Evolutionary conservation across 164 flowering plant genomes (phyloP).

Genomic region (Pachysandra terminalis): DNA sequence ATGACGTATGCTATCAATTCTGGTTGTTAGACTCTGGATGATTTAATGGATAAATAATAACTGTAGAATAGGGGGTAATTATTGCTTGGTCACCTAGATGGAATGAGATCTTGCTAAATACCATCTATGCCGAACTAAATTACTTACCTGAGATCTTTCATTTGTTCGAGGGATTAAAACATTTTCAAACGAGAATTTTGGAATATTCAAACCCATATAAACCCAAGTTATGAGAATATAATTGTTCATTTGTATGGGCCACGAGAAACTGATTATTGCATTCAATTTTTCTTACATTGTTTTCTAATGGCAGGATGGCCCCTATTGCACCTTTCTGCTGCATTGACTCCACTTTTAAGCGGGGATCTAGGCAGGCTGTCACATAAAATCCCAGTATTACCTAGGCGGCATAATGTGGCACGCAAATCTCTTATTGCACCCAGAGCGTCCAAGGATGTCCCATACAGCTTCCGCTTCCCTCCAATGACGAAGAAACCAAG

Average conservation of each 20-base stretch:
- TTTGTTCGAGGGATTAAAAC: neutral
- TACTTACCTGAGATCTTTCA: neutral
- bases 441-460: slow-evolving; percentile 71
- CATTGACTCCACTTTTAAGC: slow-evolving; percentile 33
- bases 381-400: slow-evolving; percentile 29
- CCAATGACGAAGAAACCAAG: slow-evolving; percentile 75
- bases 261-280: neutral
- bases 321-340: slow-evolving; percentile 28
- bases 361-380: slow-evolving; percentile 40
- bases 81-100: neutral
- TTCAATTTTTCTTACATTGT: neutral
- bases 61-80: neutral
- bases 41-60: neutral
- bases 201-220: too few species aligned
- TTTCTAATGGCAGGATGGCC: slow-evolving; percentile 11
- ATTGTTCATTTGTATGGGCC: neutral
- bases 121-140: neutral
- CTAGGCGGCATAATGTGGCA: slow-evolving; percentile 11
- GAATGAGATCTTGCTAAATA: neutral
- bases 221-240: neutral
- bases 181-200: too few species aligned
- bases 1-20: neutral
- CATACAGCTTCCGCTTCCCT: slow-evolving; percentile 54
- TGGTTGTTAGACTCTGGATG: neutral
- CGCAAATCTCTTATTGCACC: slow-evolving; percentile 21